A percentile compares a stretch with the other conserved stretches of the same genome.
phyloP scores from a whole-genome alignment of 352 stramenopile species.

The Globisporangium alternatum region DNA sequence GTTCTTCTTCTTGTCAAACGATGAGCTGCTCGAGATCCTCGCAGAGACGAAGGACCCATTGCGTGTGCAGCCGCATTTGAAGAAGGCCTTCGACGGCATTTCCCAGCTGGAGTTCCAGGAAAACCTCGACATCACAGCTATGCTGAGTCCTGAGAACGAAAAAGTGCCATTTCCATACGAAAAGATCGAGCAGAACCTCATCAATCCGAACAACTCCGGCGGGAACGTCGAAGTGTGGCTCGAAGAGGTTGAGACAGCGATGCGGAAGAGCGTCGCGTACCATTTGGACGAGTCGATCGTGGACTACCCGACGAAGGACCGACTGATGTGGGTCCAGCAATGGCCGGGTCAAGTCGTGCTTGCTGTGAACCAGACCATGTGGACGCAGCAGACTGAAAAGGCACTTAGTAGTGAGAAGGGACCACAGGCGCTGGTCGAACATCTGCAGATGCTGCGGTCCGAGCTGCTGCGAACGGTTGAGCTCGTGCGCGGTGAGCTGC shows the following conservation, averaged over 20 bases:
- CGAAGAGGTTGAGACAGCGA: slow-evolving; percentile 82
- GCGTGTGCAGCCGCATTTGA: slow-evolving; percentile 93
- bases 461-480: slow-evolving; percentile 90
- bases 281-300: slow-evolving; percentile 83
- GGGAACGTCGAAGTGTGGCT: slow-evolving; percentile 93
- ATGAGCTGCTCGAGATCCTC: slow-evolving; percentile 91
- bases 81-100: slow-evolving; percentile 95
- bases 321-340: slow-evolving; percentile 88
- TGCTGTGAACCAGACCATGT: slow-evolving; percentile 91
- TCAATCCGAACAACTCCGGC: slow-evolving; percentile 93
- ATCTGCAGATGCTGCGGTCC: slow-evolving; percentile 63
- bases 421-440: slow-evolving; percentile 44
- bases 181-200: slow-evolving; percentile 83
- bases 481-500: slow-evolving; percentile 90
- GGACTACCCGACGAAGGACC: slow-evolving; percentile 86
- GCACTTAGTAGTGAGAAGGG: slow-evolving; percentile 38
- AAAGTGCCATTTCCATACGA: slow-evolving; percentile 89
- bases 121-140: slow-evolving; percentile 91
- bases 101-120: slow-evolving; percentile 89
- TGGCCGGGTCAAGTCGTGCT: slow-evolving; percentile 93
- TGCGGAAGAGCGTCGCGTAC: slow-evolving; percentile 79
- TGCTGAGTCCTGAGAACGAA: slow-evolving; percentile 86
- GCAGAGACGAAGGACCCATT: slow-evolving; percentile 92
- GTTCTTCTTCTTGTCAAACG: slow-evolving; percentile 93
- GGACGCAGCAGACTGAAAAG: slow-evolving; percentile 85